Conservation (phyloP, 257 asterid species). For the Petunia axillaris region DNA sequence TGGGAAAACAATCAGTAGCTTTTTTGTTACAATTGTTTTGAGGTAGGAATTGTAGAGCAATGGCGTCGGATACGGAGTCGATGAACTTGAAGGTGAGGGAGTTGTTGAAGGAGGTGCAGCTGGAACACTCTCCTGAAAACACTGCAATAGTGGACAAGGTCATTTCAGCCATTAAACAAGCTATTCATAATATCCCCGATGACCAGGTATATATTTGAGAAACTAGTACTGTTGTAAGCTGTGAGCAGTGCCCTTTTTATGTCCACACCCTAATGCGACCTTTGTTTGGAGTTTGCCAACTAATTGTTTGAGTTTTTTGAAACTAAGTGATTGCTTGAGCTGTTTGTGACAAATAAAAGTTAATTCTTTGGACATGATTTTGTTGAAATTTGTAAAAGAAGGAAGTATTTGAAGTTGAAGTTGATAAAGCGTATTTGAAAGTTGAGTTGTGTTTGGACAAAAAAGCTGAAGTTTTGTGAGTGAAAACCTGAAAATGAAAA, state of each 20-base stretch:
- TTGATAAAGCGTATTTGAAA: too few species aligned
- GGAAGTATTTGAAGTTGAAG: too few species aligned
- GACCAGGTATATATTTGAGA: conserved; percentile 50
- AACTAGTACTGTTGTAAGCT: not conserved
- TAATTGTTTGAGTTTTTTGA: not conserved
- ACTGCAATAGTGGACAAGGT: conserved; percentile 52
- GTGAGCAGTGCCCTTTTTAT: not conserved
- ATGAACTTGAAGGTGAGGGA: conserved; percentile 64
- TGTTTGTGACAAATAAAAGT: too few species aligned
- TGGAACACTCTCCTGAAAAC: conserved; percentile 64
- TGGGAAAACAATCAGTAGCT: not conserved
- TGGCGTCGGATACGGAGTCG: conserved; percentile 54
- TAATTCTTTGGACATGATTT: too few species aligned
- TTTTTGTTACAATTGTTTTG: not conserved
- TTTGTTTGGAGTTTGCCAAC: not conserved
- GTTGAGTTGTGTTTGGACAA: too few species aligned
- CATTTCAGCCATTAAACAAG: conserved; percentile 60
- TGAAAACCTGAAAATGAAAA: too few species aligned
- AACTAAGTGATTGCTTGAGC: too few species aligned
- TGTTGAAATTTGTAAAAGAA: too few species aligned
- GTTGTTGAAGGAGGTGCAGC: conserved; percentile 71
- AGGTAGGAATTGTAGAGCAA: not conserved
- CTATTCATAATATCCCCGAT: conserved; percentile 59
- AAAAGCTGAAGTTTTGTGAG: too few species aligned
- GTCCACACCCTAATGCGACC: too few species aligned